Base-by-base conservation (phyloP, 768 basidiomycete species). In the Tulasnella sp. region DNA sequence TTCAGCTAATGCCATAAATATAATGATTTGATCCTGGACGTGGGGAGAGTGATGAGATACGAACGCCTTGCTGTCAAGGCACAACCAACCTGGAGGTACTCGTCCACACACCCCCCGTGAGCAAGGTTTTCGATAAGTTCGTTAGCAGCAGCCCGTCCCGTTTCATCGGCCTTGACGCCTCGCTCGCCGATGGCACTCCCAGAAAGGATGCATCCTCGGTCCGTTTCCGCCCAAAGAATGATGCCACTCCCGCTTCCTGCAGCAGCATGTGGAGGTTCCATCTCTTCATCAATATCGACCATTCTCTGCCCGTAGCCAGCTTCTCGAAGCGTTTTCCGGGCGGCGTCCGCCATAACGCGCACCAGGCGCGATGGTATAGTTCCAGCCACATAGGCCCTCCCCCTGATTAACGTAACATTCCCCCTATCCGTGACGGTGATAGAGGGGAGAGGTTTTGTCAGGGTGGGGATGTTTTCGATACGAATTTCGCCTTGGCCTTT, bases 51-150 rank as follows among this genome's bases (percentile, higher is more conserved):
- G 11, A 20, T 69, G 48, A 42, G 87, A 75, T 37, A 76, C 37
- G 41, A 60, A 41, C 60, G 60, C 22, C 74, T 72, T 40, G 64
- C 78, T 31, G 6, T 22, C 41, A 58, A 22, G 48, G 80, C 18
- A 48, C 50, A 0, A 80, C 84, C 42, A 37, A 90, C 91, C 88
- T 93, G 90, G 83, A 90, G 80, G 83, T 89, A 86, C 80, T 89
- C 94, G 81, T 95, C 94, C 1, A 94, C 91, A 82, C 92, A 93
- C 41, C 93, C 93, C 8, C 88, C 92, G n/a, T 90, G 88, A 18
- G 88, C 84, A 79, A 94, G 83, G 73, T 91, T 93, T 80, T 86
- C 86, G 48, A 90, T 83, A 12, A 94, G 84, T 81, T 92, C 90
- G 20, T 86, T 84, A 3, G 92, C 93, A 28, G 94, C 93, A 79